Evolutionary conservation across 176 grass and related monocot genomes (phyloP).

Genomic region (Aegilops longissima): DNA sequence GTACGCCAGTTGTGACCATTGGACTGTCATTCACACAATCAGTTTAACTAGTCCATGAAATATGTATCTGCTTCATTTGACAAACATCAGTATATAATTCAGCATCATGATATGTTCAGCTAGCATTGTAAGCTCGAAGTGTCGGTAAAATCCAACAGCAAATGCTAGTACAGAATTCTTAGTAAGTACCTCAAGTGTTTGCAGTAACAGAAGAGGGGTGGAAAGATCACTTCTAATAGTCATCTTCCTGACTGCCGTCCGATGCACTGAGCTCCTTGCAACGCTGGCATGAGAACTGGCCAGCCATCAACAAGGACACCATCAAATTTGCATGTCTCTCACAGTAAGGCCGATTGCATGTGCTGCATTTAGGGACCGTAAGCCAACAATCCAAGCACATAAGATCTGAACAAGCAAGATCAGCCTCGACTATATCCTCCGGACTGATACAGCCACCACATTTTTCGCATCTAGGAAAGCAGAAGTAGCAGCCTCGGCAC

Average conservation of each 20-base stretch:
- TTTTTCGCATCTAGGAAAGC: no score
- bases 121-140: neutral
- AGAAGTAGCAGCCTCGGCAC: constrained; percentile 21
- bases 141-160: neutral
- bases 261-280: constrained; percentile 43
- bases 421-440: no score
- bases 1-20: neutral
- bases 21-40: neutral
- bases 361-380: no score
- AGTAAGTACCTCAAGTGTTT: neutral
- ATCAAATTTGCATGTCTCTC: constrained; percentile 42
- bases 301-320: constrained; percentile 24
- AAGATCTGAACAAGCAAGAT: no score
- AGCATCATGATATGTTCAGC: neutral
- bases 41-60: neutral
- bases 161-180: neutral
- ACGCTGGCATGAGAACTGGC: constrained; percentile 60
- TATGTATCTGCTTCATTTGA: constrained; percentile 46
- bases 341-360: constrained; percentile 26
- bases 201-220: neutral
- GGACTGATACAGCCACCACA: no score
- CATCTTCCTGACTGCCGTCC: constrained; percentile 23
- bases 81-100: neutral
- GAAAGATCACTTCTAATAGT: constrained; percentile 31
- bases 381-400: no score